Evolutionary conservation across 805 yeast genomes (phyloP).

Genomic region (Candida peoriensis): DNA sequence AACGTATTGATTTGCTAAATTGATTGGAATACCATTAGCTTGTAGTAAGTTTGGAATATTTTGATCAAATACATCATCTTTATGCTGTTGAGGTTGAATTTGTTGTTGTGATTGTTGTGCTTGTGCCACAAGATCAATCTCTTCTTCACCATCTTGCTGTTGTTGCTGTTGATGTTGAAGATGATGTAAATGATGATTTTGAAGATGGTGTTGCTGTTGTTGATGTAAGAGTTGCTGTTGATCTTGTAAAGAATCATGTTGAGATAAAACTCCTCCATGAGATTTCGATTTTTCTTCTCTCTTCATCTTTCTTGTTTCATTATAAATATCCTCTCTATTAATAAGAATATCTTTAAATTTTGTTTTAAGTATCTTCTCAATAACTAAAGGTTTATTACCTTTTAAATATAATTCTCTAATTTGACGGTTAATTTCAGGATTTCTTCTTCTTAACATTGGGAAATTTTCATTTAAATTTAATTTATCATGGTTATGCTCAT

Average conservation of each 20-base stretch:
- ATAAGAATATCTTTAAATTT: constrained; percentile 23
- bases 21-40: constrained; percentile 9
- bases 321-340: constrained; percentile 27
- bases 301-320: constrained; percentile 29
- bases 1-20: constrained; percentile 6
- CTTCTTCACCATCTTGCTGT: too few relatives aligned
- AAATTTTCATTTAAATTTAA: constrained; percentile 24
- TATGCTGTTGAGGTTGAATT: constrained; percentile 10
- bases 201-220: constrained; percentile 3
- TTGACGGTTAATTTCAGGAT: constrained; percentile 26
- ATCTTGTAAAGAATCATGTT: constrained; percentile 1
- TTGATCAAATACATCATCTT: constrained; percentile 21
- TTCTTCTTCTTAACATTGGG: constrained; percentile 29
- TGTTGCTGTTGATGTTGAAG: constrained; percentile 6
- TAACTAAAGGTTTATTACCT: constrained; percentile 25
- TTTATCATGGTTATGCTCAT: constrained; percentile 27
- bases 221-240: constrained; percentile 10
- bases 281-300: constrained; percentile 23
- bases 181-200: constrained; percentile 4
- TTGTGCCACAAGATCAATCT: too few relatives aligned
- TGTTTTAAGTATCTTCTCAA: constrained; percentile 22
- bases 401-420: constrained; percentile 25
- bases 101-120: constrained; percentile 1
- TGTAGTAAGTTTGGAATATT: constrained; percentile 24
- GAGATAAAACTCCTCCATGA: constrained; percentile 4